phyloP scores from a whole-genome alignment of 2,329 filamentous ascomycete species.

The Sarocladium oryzae region DNA sequence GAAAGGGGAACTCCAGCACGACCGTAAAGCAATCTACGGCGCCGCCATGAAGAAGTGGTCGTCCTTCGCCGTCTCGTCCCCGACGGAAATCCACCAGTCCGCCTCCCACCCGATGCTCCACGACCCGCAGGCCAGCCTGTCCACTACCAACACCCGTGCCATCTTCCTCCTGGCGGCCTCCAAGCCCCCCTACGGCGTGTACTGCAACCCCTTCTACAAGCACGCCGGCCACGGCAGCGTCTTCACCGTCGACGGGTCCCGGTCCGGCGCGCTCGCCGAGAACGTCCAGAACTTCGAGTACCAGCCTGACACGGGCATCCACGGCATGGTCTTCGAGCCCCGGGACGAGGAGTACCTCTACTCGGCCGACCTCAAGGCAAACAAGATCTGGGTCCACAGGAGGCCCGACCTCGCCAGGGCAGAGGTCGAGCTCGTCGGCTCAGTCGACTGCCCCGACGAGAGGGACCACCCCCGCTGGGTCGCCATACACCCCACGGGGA shows the following conservation, averaged over 20 bases:
- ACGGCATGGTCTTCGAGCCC: slow-evolving; percentile 77
- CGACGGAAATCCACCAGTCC: slow-evolving; percentile 69
- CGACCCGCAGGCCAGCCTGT: slow-evolving; percentile 60
- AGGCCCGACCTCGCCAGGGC: slow-evolving; percentile 49
- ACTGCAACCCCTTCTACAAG: slow-evolving; percentile 87
- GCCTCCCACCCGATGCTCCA: slow-evolving; percentile 69
- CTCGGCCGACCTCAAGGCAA: slow-evolving; percentile 69
- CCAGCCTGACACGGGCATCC: slow-evolving; percentile 63
- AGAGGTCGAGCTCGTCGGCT: slow-evolving; percentile 62
- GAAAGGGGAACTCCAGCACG: slow-evolving; percentile 47
- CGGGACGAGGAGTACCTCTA: slow-evolving; percentile 64
- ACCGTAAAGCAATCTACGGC: slow-evolving; percentile 79
- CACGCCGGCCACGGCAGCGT: slow-evolving; percentile 77
- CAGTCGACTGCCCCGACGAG: slow-evolving; percentile 61
- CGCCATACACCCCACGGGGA: slow-evolving; percentile 70
- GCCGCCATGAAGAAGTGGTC: slow-evolving; percentile 93
- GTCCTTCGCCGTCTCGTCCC: slow-evolving; percentile 69
- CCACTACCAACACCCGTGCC: slow-evolving; percentile 74
- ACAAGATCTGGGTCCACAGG: slow-evolving; percentile 79
- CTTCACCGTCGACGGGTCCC: slow-evolving; percentile 49
- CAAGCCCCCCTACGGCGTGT: slow-evolving; percentile 73
- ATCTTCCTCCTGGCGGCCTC: slow-evolving; percentile 81
- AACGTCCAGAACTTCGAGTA: slow-evolving; percentile 71
- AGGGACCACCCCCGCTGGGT: slow-evolving; percentile 85
- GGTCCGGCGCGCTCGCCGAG: slow-evolving; percentile 49